Evolutionary conservation across 208 protist genomes (phyloP), one percentile per base, ranked within the genome.

Genomic region (Trypanosoma melophagium): DNA sequence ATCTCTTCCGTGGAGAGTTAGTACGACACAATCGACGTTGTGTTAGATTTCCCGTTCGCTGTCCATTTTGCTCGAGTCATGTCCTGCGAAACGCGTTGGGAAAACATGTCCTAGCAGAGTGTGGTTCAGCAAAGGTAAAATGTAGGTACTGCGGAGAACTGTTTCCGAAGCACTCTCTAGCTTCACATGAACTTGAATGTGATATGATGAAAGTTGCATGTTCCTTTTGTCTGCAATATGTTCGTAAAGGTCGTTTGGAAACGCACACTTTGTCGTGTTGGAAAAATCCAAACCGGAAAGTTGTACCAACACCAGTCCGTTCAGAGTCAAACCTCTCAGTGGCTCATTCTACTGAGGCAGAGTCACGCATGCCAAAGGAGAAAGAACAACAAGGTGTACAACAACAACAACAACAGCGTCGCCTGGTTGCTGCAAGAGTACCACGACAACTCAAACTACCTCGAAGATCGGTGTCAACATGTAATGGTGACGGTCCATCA

Each of bases 151-250:
- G 87, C 65, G 68, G 71, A n/a, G 35, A 31, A 12, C 24, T 67
- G 62, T 68, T 92, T 41, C 69, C 68, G 2, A 81, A 86, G 1
- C 62, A 81, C 57, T 49, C 38, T 12, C 69, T 93, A n/a, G 66
- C 62, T 1, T 67, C 77, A 2, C 87, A 93, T 54, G 87, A 90
- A 71, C 68, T 71, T 52, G 72, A 40, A 42, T 93, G 87, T 65
- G 82, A 89, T 16, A 71, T 78, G 44, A 86, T 83, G 82, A 84
- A 78, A 54, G 62, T 93, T 9, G 73, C 80, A 0, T 93, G 87
- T 56, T 44, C 66, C 0, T 75, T 70, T 52, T 93, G 87, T 58
- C 69, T 89, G 51, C 74, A 83, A 65, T 87, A 85, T 45, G 61
- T 93, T 19, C 63, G 81, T 3, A 80, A 77, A 57, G 71, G 61